Evolutionary conservation across 2,329 filamentous ascomycete genomes (phyloP), one percentile per base, ranked within the genome.

Genomic region (Cordyceps tenuipes): DNA sequence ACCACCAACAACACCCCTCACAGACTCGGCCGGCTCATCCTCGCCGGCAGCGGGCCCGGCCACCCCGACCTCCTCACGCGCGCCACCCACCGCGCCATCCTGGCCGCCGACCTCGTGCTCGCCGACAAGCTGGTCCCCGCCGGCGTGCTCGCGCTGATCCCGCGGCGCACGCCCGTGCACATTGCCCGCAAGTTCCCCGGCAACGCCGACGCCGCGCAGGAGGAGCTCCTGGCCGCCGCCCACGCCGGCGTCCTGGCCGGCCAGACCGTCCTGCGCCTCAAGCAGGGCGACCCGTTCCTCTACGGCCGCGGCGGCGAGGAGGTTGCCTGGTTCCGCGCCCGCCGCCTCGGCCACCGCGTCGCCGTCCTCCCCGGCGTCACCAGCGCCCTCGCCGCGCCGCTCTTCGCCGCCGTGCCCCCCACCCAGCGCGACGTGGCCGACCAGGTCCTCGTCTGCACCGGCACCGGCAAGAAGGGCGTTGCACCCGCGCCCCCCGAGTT

Each of bases 151-250:
- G 90, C 93, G 64, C 83, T 99, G 17, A 89, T 97, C 60, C 94
- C 94, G 1, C 90, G 94, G 41, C 85, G 93, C 58, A 96, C 92
- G 9, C 87, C 88, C 10, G 87, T 97, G 13, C 86, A 90, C 67
- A 99, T 99, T 67, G 93, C 94, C 5, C 88, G 92, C 68, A 99
- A 99, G 72, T 99, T 99, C 74, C 94, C 94, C 0, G 94, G 94
- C 23, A 97, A 99, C 73, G 94, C 94, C 46, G 94, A 99, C 67
- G 85, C 85, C 49, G 94, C 94, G 0, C 94, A 99, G 71, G 86
- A 92, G 68, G 94, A 99, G 73, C 84, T 99, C 5, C 82, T 96
- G 3, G 81, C 86, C 57, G 81, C 90, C 66, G 94, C 91, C 0
- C 78, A 96, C 2, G 82, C 83, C 3, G 91, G 85, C 2, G 78